Evolutionary conservation across 441 rosid species (phyloP).

Genomic region (Erodium trifolium): DNA sequence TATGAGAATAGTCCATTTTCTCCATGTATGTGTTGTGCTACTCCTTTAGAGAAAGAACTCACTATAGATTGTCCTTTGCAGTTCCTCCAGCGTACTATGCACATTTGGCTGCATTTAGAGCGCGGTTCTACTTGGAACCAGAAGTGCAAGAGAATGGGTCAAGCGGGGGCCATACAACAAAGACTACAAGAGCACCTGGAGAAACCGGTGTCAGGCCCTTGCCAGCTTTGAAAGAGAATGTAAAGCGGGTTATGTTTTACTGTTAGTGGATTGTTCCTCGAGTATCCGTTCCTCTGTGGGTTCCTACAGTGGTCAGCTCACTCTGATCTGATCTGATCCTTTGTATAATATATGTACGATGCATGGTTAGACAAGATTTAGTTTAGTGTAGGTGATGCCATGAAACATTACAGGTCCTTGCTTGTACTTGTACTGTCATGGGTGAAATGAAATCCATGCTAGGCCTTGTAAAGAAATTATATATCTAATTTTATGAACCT

Average conservation of each 20-base stretch:
- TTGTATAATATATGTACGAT: constrained; percentile 2
- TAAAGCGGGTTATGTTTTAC: constrained; percentile 96
- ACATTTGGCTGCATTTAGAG: constrained; percentile 93
- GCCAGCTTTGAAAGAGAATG: constrained; percentile 95
- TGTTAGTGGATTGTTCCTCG: constrained; percentile 33
- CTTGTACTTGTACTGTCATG: constrained; percentile 1
- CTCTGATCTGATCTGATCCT: background rate
- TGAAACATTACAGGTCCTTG: background rate
- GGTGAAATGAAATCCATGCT: background rate
- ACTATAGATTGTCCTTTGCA: constrained; percentile 24
- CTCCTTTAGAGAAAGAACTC: too few species aligned
- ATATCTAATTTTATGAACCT: background rate
- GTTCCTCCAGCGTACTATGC: constrained; percentile 99
- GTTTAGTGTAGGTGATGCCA: background rate
- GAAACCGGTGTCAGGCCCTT: constrained; percentile 66
- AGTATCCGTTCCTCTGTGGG: too few species aligned
- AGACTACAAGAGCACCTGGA: constrained; percentile 34
- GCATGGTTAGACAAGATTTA: constrained; percentile 5
- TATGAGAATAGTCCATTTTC: constrained; percentile 21
- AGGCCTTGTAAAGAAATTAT: constrained; percentile 5
- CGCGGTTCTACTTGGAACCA: constrained; percentile 94
- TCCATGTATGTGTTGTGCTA: background rate
- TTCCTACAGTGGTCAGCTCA: background rate
- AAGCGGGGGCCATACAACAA: constrained; percentile 23
- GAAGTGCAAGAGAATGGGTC: constrained; percentile 78